Conservation (phyloP, 1,284 basidiomycete genomes). For the Waitea zeae region DNA sequence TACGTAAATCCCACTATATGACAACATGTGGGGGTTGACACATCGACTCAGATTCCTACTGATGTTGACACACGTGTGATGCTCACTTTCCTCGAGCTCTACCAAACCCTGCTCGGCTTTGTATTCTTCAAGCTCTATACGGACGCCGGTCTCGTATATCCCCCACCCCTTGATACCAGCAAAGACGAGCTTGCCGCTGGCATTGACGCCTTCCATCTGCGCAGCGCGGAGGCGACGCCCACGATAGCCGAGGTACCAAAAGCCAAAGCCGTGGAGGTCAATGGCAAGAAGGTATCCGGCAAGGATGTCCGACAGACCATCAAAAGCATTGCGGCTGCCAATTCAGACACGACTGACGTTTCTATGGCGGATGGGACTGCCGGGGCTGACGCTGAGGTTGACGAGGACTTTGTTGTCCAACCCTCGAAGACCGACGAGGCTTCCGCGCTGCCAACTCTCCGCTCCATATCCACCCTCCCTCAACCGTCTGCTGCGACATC, state of each 20-base stretch:
- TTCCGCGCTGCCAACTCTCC: conserved; percentile 59
- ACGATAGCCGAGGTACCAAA: conserved; percentile 11
- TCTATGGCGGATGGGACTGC: conserved; percentile 15
- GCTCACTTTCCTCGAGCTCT: conserved; percentile 96
- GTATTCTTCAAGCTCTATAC: conserved; percentile 96
- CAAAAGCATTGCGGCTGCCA: conserved; percentile 32
- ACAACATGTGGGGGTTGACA: conserved; percentile 1
- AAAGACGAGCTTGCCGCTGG: conserved; percentile 85
- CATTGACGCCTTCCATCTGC: conserved; percentile 77
- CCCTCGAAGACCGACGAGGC: conserved; percentile 43
- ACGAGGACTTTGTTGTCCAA: conserved; percentile 58
- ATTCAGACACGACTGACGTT: conserved; percentile 17
- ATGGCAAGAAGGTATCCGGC: conserved; percentile 40
- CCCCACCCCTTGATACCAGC: conserved; percentile 73
- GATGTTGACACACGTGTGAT: conserved; percentile 98
- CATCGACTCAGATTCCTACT: conserved; percentile 55
- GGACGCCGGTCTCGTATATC: conserved; percentile 88
- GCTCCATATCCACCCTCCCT: conserved; percentile 46
- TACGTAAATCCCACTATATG: conserved; percentile 18
- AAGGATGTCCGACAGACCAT: conserved; percentile 64
- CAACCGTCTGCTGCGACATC: conserved; percentile 23
- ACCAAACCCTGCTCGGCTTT: conserved; percentile 93
- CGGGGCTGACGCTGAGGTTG: conserved; percentile 22
- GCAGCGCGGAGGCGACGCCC: conserved; percentile 13
- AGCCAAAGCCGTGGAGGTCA: conserved; percentile 27